phyloP scores from a whole-genome alignment of 768 basidiomycete species.

The Saitozyma sp. region DNA sequence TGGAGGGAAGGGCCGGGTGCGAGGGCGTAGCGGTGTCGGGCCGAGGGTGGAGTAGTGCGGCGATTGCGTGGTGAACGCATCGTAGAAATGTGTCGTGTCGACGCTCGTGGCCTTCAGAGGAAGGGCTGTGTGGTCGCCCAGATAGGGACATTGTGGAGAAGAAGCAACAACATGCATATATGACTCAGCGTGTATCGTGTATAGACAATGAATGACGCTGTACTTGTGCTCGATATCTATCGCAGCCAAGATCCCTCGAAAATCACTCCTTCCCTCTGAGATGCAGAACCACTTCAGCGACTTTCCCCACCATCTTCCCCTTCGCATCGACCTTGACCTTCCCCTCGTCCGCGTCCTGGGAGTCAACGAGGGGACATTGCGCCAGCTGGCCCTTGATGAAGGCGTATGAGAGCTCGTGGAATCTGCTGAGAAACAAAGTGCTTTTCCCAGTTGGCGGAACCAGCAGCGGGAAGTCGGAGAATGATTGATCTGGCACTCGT shows the following conservation, averaged over 20 bases:
- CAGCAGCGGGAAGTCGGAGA: conserved; percentile 50
- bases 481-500: conserved; percentile 40
- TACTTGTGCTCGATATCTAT: background rate
- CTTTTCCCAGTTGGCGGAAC: conserved; percentile 17
- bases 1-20: conserved; percentile 44
- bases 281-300: conserved; percentile 44
- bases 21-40: too few relatives aligned
- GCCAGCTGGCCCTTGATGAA: conserved; percentile 33
- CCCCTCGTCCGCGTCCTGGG: conserved; percentile 32
- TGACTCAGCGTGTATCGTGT: too few relatives aligned
- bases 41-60: too few relatives aligned
- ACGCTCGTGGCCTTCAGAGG: too few relatives aligned
- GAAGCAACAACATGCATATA: too few relatives aligned
- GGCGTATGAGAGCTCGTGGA: conserved; percentile 34
- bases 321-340: conserved; percentile 23
- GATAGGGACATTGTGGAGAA: too few relatives aligned
- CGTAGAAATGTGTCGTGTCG: too few relatives aligned
- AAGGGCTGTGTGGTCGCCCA: too few relatives aligned
- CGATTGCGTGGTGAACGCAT: too few relatives aligned
- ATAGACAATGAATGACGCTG: too few relatives aligned
- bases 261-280: conserved; percentile 10
- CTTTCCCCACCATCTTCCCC: conserved; percentile 31
- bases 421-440: conserved; percentile 23
- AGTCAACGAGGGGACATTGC: conserved; percentile 17
- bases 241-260: background rate